Conservation (phyloP, 2,329 filamentous ascomycete species). For the Coniochaeta hoffmannii region DNA sequence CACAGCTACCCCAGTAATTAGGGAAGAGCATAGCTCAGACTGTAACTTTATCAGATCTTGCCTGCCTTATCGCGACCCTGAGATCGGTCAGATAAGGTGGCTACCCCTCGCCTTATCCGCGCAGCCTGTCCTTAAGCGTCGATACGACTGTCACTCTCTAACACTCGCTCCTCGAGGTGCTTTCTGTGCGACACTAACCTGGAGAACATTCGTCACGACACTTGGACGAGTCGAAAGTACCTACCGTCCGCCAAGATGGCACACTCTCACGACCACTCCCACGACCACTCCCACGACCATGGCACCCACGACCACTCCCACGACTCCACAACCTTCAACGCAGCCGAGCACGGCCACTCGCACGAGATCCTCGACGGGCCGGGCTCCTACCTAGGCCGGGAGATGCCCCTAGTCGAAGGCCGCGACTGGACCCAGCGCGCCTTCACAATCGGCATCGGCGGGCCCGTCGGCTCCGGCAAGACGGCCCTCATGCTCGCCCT, state of each 20-base stretch:
- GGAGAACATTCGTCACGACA: too few relatives aligned
- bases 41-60: not conserved
- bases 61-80: not conserved
- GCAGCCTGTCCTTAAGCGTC: not conserved
- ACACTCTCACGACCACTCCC: constrained; percentile 22
- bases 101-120: not conserved
- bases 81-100: not conserved
- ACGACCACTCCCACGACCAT: constrained; percentile 42
- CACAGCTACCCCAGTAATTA: not conserved
- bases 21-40: too few relatives aligned
- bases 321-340: constrained; percentile 33
- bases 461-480: constrained; percentile 96
- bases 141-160: not conserved
- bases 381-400: constrained; percentile 79
- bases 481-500: constrained; percentile 94
- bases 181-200: not conserved
- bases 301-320: constrained; percentile 45
- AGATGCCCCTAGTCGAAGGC: constrained; percentile 89
- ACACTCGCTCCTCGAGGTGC: not conserved
- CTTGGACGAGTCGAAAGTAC: too few relatives aligned
- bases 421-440: constrained; percentile 82
- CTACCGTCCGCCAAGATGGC: constrained; percentile 7
- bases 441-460: constrained; percentile 96
- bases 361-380: constrained; percentile 95
- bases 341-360: constrained; percentile 79